These are phyloP conservation scores for Solanum chmielewskii DNA, from an alignment of 257 asterid species.

Conservation along the genomic window DNA sequence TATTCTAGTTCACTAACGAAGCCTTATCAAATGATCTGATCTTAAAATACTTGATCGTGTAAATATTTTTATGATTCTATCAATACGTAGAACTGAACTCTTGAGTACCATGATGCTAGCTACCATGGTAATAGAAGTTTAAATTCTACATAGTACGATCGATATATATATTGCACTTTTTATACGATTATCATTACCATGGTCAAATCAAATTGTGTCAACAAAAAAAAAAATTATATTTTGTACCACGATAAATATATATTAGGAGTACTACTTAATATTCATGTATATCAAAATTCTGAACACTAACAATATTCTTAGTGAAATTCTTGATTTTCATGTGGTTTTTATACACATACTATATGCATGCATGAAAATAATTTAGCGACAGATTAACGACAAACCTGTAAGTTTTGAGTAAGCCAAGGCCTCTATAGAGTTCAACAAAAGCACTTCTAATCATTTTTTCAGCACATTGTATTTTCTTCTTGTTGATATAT, in stretches of 20 bases:
- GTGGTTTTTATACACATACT: neutral
- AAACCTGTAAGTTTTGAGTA: slow-evolving; percentile 73
- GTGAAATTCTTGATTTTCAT: neutral
- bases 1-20: neutral
- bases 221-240: neutral
- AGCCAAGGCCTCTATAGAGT: slow-evolving; percentile 78
- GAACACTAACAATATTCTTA: neutral
- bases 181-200: neutral
- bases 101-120: neutral
- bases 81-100: neutral
- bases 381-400: neutral
- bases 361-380: neutral
- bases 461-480: slow-evolving; percentile 89
- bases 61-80: neutral
- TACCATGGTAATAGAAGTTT: neutral
- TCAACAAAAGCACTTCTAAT: slow-evolving; percentile 90
- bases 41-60: neutral
- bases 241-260: neutral
- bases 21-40: neutral
- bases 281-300: neutral
- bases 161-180: neutral
- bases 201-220: neutral
- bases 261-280: neutral
- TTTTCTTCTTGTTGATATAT: slow-evolving; percentile 45
- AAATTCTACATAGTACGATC: neutral